Evolutionary conservation across 805 yeast species (phyloP).

Genomic region (Trichomonascus vanleenenianus): DNA sequence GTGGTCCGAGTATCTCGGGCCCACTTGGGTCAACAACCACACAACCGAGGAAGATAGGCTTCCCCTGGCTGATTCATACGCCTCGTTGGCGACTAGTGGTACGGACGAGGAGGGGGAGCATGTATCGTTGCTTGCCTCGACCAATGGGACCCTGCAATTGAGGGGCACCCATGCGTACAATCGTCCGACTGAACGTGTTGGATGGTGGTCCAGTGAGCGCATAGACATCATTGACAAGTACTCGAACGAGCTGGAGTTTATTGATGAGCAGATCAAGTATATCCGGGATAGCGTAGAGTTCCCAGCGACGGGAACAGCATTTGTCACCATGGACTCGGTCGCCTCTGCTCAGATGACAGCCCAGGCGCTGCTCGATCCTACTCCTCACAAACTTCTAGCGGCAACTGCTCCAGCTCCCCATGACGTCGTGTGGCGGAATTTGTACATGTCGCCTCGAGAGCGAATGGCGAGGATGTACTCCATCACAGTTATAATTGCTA

Average conservation of each 20-base stretch:
- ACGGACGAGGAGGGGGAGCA: conserved; percentile 1
- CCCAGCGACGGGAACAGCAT: conserved; percentile 84
- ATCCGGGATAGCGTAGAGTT: conserved; percentile 55
- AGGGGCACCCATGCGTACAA: conserved; percentile 24
- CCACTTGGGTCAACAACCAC: conserved; percentile 15
- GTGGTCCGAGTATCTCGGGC: conserved; percentile 65
- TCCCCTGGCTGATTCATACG: neutral
- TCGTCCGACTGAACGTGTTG: conserved; percentile 58
- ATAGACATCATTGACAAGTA: conserved; percentile 80
- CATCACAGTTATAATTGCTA: conserved; percentile 59
- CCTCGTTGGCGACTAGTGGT: neutral
- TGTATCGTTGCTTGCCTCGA: neutral
- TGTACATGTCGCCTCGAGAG: conserved; percentile 70
- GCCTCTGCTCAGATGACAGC: conserved; percentile 96
- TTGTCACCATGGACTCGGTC: conserved; percentile 89
- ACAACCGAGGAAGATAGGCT: neutral
- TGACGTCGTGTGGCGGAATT: conserved; percentile 88
- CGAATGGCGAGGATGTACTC: conserved; percentile 55
- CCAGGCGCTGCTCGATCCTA: conserved; percentile 88
- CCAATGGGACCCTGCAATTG: conserved; percentile 12
- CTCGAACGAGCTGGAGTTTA: conserved; percentile 54
- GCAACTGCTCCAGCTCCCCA: conserved; percentile 92
- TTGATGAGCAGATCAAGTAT: conserved; percentile 61
- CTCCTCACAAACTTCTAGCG: conserved; percentile 75
- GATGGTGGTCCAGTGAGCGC: conserved; percentile 58